Percentiles rank a stretch among this genome's conserved stretches.
Evolutionary conservation across 2,329 filamentous ascomycete species (phyloP).

Genomic region (Calonectria ilicicola): DNA sequence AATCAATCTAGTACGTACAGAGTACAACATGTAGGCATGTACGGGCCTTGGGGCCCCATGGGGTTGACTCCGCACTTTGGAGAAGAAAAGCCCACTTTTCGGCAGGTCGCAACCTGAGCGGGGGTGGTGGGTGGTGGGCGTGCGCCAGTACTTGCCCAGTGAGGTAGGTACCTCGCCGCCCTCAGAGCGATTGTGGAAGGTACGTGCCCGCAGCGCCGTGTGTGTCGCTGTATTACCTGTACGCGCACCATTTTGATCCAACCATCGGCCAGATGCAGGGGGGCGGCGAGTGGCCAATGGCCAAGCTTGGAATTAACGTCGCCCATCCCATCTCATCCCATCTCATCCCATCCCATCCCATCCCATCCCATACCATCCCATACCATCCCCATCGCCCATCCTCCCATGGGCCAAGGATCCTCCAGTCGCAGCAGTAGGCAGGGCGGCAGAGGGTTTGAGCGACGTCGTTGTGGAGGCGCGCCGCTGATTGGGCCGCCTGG

Average conservation of each 20-base stretch:
- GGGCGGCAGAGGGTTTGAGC: constrained; percentile 12
- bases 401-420: constrained; percentile 1
- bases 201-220: not conserved
- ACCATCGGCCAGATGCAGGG: constrained; percentile 16
- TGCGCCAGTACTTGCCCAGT: constrained; percentile 5
- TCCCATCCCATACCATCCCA: not conserved
- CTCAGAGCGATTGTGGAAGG: not conserved
- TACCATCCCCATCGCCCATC: not conserved
- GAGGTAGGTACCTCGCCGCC: not conserved
- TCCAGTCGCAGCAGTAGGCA: not conserved
- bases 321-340: not conserved
- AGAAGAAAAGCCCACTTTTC: constrained; percentile 30
- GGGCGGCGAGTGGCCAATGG: constrained; percentile 30
- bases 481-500: constrained; percentile 23
- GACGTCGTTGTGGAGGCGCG: constrained; percentile 36
- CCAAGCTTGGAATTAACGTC: not conserved
- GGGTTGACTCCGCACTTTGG: constrained; percentile 41
- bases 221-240: constrained; percentile 15
- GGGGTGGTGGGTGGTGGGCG: constrained; percentile 2
- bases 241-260: not conserved
- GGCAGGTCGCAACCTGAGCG: constrained; percentile 22
- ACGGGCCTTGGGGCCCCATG: constrained; percentile 28
- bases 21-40: not conserved
- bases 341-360: not conserved
- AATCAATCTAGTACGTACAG: not conserved